Conservation (phyloP, 2,329 filamentous ascomycete species). For the Nannizziopsis arthrosporioides region DNA sequence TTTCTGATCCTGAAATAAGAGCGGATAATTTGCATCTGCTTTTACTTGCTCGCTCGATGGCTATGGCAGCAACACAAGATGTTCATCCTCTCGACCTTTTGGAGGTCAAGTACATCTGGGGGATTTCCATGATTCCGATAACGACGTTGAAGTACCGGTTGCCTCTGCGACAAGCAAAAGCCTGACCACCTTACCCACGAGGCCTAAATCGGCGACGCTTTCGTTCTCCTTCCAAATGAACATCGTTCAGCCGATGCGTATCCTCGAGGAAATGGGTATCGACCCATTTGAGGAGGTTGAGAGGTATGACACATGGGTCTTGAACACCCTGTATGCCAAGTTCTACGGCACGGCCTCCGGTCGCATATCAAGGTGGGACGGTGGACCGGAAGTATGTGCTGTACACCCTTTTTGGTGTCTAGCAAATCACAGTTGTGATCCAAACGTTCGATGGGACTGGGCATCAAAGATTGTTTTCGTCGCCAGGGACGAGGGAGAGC, state of each 20-base stretch:
- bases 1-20: constrained; percentile 44
- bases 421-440: constrained; percentile 91
- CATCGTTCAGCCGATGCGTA: constrained; percentile 47
- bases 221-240: constrained; percentile 52
- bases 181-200: constrained; percentile 12
- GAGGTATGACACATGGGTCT: constrained; percentile 45
- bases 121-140: constrained; percentile 43
- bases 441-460: constrained; percentile 93
- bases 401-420: constrained; percentile 95
- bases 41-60: constrained; percentile 47
- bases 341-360: constrained; percentile 88
- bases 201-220: constrained; percentile 35
- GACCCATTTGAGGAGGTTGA: constrained; percentile 43
- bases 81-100: constrained; percentile 48
- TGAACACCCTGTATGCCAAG: constrained; percentile 87
- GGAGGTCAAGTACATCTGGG: constrained; percentile 55
- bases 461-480: constrained; percentile 39
- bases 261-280: constrained; percentile 52
- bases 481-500: constrained; percentile 25
- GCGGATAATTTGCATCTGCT: constrained; percentile 51
- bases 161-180: constrained; percentile 5
- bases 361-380: constrained; percentile 61
- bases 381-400: constrained; percentile 78
- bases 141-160: constrained; percentile 12
- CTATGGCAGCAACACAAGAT: constrained; percentile 49